phyloP scores from a whole-genome alignment of 23 red algal genomes.

The Pyropia yezoensis region DNA sequence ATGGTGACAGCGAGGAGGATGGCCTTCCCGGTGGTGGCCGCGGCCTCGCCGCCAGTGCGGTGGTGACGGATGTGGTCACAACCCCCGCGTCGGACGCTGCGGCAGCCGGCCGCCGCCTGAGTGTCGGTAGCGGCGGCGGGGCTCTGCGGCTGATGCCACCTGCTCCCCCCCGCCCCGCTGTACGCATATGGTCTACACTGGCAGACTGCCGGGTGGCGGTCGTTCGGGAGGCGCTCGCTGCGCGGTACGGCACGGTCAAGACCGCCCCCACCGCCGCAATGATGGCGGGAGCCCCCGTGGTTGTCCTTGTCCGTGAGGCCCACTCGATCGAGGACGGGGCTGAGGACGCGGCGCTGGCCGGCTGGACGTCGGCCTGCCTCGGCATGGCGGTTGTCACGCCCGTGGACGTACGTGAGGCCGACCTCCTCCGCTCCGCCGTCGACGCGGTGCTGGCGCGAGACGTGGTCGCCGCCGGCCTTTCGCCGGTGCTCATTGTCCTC shows the following conservation, averaged over 20 bases:
- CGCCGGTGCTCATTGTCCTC: constrained; percentile 6
- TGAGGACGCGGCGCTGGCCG: neutral
- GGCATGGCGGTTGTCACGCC: neutral
- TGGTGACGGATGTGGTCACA: too few species aligned
- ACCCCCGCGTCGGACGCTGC: too few species aligned
- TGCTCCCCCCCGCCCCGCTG: neutral
- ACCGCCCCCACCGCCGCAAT: neutral
- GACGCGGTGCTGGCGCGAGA: neutral
- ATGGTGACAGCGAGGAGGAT: too few species aligned
- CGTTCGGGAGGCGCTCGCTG: neutral
- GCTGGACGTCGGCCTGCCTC: constrained; percentile 1
- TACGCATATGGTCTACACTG: neutral
- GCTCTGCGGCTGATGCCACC: neutral
- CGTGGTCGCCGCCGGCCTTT: neutral
- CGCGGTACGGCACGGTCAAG: constrained; percentile 1
- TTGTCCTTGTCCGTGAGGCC: neutral
- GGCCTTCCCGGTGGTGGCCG: too few species aligned
- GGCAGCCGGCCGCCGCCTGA: neutral
- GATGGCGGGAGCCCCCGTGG: constrained; percentile 8
- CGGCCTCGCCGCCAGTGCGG: too few species aligned
- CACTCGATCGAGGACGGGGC: neutral
- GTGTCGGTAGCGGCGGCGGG: neutral
- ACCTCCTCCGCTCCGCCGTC: neutral
- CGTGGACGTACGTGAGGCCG: neutral
- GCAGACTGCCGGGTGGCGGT: neutral